Evolutionary conservation across 75 land plant species (phyloP).

Genomic region (Larix kaempferi): DNA sequence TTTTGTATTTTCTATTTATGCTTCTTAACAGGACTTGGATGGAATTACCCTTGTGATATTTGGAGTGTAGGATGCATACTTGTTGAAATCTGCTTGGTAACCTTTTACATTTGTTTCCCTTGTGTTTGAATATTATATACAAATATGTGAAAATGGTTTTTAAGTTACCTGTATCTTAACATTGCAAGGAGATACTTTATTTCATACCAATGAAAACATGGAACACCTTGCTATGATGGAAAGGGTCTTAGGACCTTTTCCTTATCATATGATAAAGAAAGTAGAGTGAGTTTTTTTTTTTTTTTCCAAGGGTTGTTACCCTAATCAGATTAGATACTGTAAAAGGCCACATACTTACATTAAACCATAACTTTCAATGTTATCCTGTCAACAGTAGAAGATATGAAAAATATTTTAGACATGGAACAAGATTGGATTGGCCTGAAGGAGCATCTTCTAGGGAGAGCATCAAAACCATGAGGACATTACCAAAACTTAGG

Average conservation of each 20-base stretch:
- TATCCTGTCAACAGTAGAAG: not conserved
- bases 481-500: not conserved
- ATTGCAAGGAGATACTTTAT: conserved; percentile 70
- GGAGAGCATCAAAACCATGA: not conserved
- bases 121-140: not conserved
- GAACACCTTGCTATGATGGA: conserved; percentile 94
- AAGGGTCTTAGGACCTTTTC: conserved; percentile 63
- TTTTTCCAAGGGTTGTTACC: not conserved
- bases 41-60: conserved; percentile 93
- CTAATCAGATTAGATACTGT: not conserved
- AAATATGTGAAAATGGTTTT: not conserved
- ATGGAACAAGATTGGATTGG: not conserved
- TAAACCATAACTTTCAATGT: not conserved
- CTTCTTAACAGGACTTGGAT: conserved; percentile 76
- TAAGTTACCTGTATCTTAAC: not conserved
- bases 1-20: not conserved
- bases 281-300: conserved; percentile 56
- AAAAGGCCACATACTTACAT: not conserved
- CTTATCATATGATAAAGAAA: conserved; percentile 56
- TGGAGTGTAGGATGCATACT: conserved; percentile 98
- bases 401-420: not conserved
- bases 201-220: conserved; percentile 80
- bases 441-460: not conserved
- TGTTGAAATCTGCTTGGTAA: conserved; percentile 88
- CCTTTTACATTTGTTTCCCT: conserved; percentile 7